A percentile compares a stretch with the other conserved stretches of the same genome.
These are phyloP conservation scores for Poterioochromonas sp. DNA, from an alignment of 352 stramenopile genomes.

Conservation along the genomic window DNA sequence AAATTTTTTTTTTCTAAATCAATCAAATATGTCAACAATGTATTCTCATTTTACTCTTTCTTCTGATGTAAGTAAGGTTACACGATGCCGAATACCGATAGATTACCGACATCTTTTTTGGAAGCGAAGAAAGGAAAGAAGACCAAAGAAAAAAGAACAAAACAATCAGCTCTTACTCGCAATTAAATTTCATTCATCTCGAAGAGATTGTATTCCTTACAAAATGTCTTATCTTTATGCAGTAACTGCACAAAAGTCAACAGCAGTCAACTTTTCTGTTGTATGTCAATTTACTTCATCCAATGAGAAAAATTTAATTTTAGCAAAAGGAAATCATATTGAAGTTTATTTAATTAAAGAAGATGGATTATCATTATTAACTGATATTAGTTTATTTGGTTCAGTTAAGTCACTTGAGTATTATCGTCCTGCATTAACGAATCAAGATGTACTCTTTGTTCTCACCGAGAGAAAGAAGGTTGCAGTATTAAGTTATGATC, in stretches of 20 bases:
- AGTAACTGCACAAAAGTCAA: slow-evolving; percentile 71
- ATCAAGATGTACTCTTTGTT: slow-evolving; percentile 66
- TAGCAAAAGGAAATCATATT: slow-evolving; percentile 70
- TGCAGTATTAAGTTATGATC: slow-evolving; percentile 68
- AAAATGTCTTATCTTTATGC: slow-evolving; percentile 58
- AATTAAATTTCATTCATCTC: too few species aligned
- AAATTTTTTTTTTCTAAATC: background rate
- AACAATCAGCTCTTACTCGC: too few species aligned
- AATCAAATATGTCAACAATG: background rate
- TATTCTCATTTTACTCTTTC: too few species aligned
- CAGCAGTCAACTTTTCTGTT: slow-evolving; percentile 69
- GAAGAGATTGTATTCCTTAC: too few species aligned
- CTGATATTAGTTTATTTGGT: slow-evolving; percentile 10
- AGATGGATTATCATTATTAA: background rate
- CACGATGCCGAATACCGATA: too few species aligned
- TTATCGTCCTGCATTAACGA: background rate
- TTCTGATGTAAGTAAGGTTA: too few species aligned
- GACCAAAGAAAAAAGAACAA: too few species aligned
- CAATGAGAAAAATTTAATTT: slow-evolving; percentile 65
- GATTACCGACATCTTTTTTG: too few species aligned
- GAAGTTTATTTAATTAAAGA: slow-evolving; percentile 54
- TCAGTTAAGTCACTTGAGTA: background rate
- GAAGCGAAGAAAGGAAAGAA: too few species aligned
- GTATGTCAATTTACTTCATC: slow-evolving; percentile 65
- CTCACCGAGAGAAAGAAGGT: slow-evolving; percentile 70